Evolutionary conservation across 352 stramenopile species (phyloP).

Genomic region (Phytophthora foliorum): DNA sequence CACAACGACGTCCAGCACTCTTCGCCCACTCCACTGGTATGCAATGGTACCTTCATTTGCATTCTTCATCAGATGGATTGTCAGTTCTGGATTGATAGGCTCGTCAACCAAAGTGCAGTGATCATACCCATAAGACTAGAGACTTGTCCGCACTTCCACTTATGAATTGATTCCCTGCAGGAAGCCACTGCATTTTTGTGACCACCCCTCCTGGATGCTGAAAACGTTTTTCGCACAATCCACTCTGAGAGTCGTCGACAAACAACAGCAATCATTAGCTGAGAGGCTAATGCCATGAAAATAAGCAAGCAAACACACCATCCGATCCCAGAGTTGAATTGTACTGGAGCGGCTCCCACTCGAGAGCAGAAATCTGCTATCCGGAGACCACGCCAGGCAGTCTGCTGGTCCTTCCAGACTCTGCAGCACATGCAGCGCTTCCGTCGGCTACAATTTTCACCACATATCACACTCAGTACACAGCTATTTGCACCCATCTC

Average conservation of each 20-base stretch:
- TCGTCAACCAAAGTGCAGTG: background rate
- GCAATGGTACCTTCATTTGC: slow-evolving; percentile 53
- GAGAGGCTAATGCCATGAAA: background rate
- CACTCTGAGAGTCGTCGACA: slow-evolving; percentile 44
- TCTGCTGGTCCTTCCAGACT: slow-evolving; percentile 57
- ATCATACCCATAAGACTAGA: slow-evolving; percentile 77
- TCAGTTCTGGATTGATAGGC: background rate
- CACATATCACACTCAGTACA: background rate
- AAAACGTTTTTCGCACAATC: slow-evolving; percentile 55
- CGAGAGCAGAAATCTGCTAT: slow-evolving; percentile 64
- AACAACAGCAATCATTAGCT: background rate
- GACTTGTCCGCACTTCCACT: slow-evolving; percentile 81
- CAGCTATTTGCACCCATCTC: background rate
- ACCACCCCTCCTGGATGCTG: slow-evolving; percentile 68
- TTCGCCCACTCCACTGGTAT: slow-evolving; percentile 78
- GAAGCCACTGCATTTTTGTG: slow-evolving; percentile 63
- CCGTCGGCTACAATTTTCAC: slow-evolving; percentile 27
- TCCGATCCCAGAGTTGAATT: slow-evolving; percentile 76
- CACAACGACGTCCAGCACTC: slow-evolving; percentile 68
- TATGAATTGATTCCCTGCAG: slow-evolving; percentile 68
- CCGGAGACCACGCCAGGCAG: slow-evolving; percentile 75
- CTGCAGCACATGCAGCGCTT: slow-evolving; percentile 52
- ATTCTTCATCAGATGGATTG: slow-evolving; percentile 44
- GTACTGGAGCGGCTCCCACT: slow-evolving; percentile 60
- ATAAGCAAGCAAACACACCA: slow-evolving; percentile 37